phyloP scores from a whole-genome alignment of 148 eudicot genomes.

The Fallopia convolvulus region DNA sequence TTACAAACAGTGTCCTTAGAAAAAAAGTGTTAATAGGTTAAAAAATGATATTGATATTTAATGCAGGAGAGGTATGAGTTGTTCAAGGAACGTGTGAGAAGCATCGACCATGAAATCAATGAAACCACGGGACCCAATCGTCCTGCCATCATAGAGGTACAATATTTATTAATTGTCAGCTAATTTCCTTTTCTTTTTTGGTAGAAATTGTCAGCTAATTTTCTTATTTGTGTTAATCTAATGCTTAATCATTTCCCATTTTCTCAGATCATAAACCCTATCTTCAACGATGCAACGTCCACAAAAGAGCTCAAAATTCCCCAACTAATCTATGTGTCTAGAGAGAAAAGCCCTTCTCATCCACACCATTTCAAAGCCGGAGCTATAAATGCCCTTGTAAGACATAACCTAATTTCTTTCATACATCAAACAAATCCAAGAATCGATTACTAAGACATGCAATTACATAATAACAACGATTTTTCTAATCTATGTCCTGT shows the following conservation, averaged over 20 bases:
- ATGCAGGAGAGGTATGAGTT: conserved; percentile 38
- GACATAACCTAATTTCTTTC: neutral
- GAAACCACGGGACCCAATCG: conserved; percentile 24
- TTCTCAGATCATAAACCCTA: conserved; percentile 36
- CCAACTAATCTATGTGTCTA: conserved; percentile 33
- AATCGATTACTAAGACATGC: neutral
- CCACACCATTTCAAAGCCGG: conserved; percentile 42
- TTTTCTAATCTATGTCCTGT: no score
- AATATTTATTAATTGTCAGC: neutral
- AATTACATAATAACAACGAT: neutral
- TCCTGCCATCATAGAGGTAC: conserved; percentile 25
- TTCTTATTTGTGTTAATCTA: no score
- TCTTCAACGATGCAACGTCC: conserved; percentile 8
- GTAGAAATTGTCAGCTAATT: neutral
- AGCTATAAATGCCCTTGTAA: conserved; percentile 38
- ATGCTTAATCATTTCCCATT: neutral
- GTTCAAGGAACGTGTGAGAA: conserved; percentile 27
- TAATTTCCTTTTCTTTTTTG: no score
- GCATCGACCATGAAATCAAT: conserved; percentile 4
- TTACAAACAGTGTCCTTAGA: no score
- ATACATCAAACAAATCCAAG: neutral
- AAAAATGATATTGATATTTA: neutral
- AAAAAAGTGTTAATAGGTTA: no score
- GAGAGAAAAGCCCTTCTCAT: conserved; percentile 31
- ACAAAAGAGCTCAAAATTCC: conserved; percentile 23